Percentiles rank a stretch among this genome's conserved stretches.
Conservation (phyloP, 768 basidiomycete species). For the Glaciozyma antarctica region DNA sequence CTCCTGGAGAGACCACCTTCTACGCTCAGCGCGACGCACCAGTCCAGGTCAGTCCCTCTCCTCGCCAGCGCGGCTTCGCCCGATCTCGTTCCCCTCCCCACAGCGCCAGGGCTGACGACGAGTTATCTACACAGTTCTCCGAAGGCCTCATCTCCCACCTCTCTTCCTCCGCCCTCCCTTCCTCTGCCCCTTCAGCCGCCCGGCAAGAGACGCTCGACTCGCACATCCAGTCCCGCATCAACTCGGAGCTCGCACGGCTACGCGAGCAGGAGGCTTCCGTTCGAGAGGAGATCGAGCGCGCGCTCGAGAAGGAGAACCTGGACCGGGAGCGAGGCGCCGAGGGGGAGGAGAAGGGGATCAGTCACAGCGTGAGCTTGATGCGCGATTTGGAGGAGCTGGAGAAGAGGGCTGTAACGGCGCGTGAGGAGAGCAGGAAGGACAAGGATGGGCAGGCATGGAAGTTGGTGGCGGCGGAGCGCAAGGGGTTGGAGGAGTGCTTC, state of each 20-base stretch:
- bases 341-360: slow-evolving; percentile 43
- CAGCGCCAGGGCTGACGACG: background rate
- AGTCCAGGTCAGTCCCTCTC: slow-evolving; percentile 18
- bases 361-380: slow-evolving; percentile 50
- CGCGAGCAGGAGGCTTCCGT: slow-evolving; percentile 62
- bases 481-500: slow-evolving; percentile 65
- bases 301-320: slow-evolving; percentile 78
- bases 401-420: slow-evolving; percentile 59
- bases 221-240: slow-evolving; percentile 62
- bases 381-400: slow-evolving; percentile 69
- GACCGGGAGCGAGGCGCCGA: slow-evolving; percentile 55
- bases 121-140: slow-evolving; percentile 53
- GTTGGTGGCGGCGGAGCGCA: slow-evolving; percentile 50
- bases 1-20: slow-evolving; percentile 12
- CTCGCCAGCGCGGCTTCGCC: background rate
- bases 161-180: slow-evolving; percentile 42
- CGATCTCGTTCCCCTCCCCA: background rate
- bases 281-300: slow-evolving; percentile 60
- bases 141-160: slow-evolving; percentile 71
- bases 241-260: slow-evolving; percentile 56
- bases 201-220: slow-evolving; percentile 66
- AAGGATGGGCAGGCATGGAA: slow-evolving; percentile 46
- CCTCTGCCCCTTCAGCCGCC: slow-evolving; percentile 54
- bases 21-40: slow-evolving; percentile 19
- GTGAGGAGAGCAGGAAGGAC: slow-evolving; percentile 43